Evolutionary conservation across 257 asterid genomes (phyloP).

Genomic region (Handroanthus guayacan): DNA sequence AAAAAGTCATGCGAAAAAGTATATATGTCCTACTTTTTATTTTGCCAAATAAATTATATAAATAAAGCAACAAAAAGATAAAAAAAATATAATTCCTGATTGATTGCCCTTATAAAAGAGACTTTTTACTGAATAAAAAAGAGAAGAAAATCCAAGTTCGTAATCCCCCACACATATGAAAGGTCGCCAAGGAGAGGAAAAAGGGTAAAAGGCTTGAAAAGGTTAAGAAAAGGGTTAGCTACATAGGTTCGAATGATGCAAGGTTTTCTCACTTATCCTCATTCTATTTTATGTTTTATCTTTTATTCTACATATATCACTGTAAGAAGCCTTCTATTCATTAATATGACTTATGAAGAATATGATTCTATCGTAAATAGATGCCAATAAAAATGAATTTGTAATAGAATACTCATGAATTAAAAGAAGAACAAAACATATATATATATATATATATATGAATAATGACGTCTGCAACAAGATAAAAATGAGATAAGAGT

Average conservation of each 20-base stretch:
- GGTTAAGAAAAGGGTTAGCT: slow-evolving; percentile 15
- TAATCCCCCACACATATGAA: slow-evolving; percentile 37
- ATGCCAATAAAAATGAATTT: no score
- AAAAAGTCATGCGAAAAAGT: background rate
- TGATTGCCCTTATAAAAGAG: slow-evolving; percentile 14
- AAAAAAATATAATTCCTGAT: background rate
- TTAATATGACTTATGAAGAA: no score
- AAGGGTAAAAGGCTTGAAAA: slow-evolving; percentile 34
- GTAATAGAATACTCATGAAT: no score
- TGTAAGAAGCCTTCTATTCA: no score
- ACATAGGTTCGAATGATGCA: slow-evolving; percentile 31
- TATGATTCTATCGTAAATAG: no score
- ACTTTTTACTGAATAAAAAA: background rate
- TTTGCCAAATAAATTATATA: background rate
- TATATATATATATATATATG: no score
- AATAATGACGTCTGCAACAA: no score
- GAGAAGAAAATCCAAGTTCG: background rate
- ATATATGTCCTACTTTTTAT: background rate
- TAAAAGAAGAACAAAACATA: no score
- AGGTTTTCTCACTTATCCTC: slow-evolving; percentile 3
- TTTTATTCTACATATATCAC: no score
- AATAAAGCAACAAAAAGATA: background rate
- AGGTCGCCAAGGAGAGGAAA: slow-evolving; percentile 29
- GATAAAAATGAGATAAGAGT: background rate
- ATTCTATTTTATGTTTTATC: no score